A percentile compares a stretch with the other conserved stretches of the same genome.
phyloP scores from a whole-genome alignment of 1,139 yeast species.

The Sugiyamaella pinicola region DNA sequence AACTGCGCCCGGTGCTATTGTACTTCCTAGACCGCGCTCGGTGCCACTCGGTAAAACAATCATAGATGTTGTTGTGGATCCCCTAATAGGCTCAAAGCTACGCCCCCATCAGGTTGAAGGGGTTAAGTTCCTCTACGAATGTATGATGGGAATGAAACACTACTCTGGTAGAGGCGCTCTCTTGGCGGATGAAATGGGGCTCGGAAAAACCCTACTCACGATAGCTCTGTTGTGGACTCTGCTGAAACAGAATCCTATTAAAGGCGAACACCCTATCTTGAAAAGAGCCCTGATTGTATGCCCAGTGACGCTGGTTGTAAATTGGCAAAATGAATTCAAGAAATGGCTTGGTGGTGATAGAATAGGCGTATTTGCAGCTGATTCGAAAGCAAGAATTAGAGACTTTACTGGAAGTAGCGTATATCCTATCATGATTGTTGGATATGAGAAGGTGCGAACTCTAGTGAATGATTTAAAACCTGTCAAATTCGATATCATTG shows the following conservation, averaged over 20 bases:
- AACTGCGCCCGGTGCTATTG: conserved; percentile 46
- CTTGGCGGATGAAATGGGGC: conserved; percentile 96
- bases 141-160: conserved; percentile 67
- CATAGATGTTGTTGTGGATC: conserved; percentile 72
- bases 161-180: conserved; percentile 71
- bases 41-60: conserved; percentile 24
- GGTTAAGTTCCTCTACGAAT: conserved; percentile 74
- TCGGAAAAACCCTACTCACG: conserved; percentile 90
- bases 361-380: conserved; percentile 46
- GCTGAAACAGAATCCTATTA: conserved; percentile 67
- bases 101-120: conserved; percentile 90
- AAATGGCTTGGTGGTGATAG: conserved; percentile 83
- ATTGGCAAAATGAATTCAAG: conserved; percentile 86
- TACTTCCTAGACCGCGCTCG: conserved; percentile 47
- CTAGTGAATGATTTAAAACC: conserved; percentile 56
- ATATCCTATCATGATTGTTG: conserved; percentile 80
- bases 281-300: conserved; percentile 77
- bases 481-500: conserved; percentile 65
- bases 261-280: conserved; percentile 46
- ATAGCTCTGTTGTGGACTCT: conserved; percentile 84
- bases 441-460: conserved; percentile 77
- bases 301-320: conserved; percentile 85
- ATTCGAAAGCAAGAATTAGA: conserved; percentile 53
- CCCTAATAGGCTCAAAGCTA: conserved; percentile 54
- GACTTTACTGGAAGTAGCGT: conserved; percentile 68